These are phyloP conservation scores for Trichophyton equinum DNA, from an alignment of 2,329 filamentous ascomycete genomes.

Conservation along the genomic window DNA sequence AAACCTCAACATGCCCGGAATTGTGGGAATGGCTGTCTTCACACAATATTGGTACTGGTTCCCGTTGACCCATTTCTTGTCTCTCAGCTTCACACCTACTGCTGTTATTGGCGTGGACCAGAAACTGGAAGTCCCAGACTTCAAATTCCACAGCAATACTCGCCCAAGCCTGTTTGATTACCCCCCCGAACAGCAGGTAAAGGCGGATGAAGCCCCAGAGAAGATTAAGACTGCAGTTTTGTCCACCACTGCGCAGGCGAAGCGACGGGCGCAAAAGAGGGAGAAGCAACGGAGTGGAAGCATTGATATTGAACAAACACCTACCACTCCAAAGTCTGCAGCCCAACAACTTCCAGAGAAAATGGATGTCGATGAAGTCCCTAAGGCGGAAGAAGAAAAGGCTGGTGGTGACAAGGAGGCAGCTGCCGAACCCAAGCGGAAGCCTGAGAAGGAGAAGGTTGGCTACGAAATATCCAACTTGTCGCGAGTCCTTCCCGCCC, in stretches of 20 bases:
- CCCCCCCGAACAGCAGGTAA: conserved; percentile 89
- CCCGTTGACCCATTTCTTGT: conserved; percentile 94
- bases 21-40: conserved; percentile 96
- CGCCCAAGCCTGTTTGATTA: conserved; percentile 95
- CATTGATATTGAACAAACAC: conserved; percentile 83
- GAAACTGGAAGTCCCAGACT: conserved; percentile 80
- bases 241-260: conserved; percentile 93
- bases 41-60: conserved; percentile 99
- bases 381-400: conserved; percentile 53
- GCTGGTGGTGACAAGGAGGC: conserved; percentile 51
- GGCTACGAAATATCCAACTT: conserved; percentile 96
- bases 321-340: conserved; percentile 56
- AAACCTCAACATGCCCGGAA: conserved; percentile 96
- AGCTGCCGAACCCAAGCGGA: conserved; percentile 63
- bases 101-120: conserved; percentile 90
- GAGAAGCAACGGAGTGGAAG: conserved; percentile 81
- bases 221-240: conserved; percentile 91
- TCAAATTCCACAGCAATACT: conserved; percentile 93
- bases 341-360: conserved; percentile 53
- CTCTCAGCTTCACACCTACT: conserved; percentile 90
- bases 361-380: conserved; percentile 57
- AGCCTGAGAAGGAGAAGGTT: conserved; percentile 87
- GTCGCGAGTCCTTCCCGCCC: conserved; percentile 80
- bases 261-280: conserved; percentile 86
- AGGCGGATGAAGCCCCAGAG: conserved; percentile 83